Percentiles rank a stretch among this genome's conserved stretches.
phyloP scores from a whole-genome alignment of 306 rosid genomes.

The Neltuma alba region DNA sequence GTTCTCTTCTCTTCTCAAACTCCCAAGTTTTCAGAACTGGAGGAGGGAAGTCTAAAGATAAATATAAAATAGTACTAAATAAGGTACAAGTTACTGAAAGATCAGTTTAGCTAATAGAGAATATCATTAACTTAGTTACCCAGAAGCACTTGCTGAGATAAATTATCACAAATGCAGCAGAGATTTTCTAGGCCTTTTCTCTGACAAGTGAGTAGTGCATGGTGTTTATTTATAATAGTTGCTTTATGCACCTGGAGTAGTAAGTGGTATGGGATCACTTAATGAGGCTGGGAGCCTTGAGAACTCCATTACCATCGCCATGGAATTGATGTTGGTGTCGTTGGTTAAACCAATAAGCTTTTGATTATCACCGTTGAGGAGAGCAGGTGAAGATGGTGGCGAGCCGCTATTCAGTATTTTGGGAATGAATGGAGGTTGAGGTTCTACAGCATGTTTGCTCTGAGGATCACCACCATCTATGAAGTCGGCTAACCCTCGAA shows the following conservation, averaged over 20 bases:
- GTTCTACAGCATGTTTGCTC: background rate
- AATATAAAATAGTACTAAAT: background rate
- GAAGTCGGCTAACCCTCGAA: conserved; percentile 24
- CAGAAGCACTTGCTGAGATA: background rate
- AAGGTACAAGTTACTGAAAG: background rate
- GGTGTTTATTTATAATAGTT: background rate
- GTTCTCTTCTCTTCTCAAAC: background rate
- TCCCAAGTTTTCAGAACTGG: background rate
- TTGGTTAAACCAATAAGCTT: conserved; percentile 34
- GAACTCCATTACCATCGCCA: conserved; percentile 45
- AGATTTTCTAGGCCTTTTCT: background rate
- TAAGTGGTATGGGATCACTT: conserved; percentile 5
- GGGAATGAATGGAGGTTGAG: background rate
- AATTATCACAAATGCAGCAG: background rate
- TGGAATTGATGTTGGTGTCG: conserved; percentile 39
- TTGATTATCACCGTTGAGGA: conserved; percentile 40
- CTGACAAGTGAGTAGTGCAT: background rate
- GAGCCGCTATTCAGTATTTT: background rate
- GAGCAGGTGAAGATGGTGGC: background rate
- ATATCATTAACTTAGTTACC: background rate
- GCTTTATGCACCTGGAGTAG: background rate
- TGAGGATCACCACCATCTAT: conserved; percentile 16
- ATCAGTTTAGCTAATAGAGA: background rate
- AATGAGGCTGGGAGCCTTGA: conserved; percentile 29
- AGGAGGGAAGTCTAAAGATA: background rate